Evolutionary conservation across 305 asterid genomes (phyloP).

Genomic region (Lippia alba): DNA sequence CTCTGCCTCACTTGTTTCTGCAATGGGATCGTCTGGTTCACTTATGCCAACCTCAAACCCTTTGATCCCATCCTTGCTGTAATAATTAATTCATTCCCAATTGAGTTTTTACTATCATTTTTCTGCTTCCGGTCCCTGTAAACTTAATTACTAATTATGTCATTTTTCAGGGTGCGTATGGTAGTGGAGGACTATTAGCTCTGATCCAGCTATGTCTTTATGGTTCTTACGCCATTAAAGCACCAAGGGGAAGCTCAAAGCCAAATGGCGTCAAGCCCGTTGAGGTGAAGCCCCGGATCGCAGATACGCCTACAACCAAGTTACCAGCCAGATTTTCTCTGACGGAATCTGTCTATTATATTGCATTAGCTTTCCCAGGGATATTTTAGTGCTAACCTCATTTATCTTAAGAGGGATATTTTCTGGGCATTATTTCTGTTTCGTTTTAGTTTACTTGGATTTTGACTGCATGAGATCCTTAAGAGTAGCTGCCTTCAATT

Average conservation of each 20-base stretch:
- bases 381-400: no score
- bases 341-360: neutral
- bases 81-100: no score
- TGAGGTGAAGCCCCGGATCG: constrained; percentile 32
- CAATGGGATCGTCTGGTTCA: constrained; percentile 62
- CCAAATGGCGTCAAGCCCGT: constrained; percentile 22
- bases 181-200: constrained; percentile 56
- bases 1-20: constrained; percentile 61
- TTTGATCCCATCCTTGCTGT: constrained; percentile 52
- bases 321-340: constrained; percentile 10
- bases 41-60: constrained; percentile 52
- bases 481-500: no score
- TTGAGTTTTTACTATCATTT: no score
- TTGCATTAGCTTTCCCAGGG: neutral
- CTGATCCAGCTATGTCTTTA: constrained; percentile 48
- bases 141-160: neutral
- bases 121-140: neutral
- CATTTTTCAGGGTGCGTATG: constrained; percentile 55
- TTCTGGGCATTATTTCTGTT: no score
- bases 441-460: neutral
- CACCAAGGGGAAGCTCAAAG: neutral
- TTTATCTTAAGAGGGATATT: no score
- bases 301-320: neutral
- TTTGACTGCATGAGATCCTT: no score
- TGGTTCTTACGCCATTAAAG: constrained; percentile 28